Base-by-base conservation (phyloP, 2,329 filamentous ascomycete genomes). In the Diaporthe sp. region DNA sequence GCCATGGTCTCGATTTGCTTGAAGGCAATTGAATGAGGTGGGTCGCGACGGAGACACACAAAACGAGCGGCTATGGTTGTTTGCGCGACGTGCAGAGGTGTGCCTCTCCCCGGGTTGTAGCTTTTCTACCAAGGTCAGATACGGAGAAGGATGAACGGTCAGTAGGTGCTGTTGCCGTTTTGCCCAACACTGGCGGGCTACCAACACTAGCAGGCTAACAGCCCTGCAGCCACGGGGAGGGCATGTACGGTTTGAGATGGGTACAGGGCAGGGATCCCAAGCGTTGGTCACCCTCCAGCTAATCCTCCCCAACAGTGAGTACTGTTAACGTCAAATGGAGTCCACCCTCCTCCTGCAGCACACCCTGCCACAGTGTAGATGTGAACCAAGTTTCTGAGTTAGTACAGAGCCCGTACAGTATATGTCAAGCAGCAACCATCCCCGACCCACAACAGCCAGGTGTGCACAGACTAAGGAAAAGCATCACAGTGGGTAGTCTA, bases 1-100 rank as follows among this genome's bases (percentile, higher is more conserved):
- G 74, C 74, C 74, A 75, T 75, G 72, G 51, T 71, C 47, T 71
- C 39, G 70, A 61, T 47, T 53, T 71, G 35, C 56, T 71, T 71
- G 56, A 30, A 71, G 47, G 47, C 56, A 65, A 53, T 63, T 63
- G 56, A 35, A 37, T 71, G 44, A 55, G 70, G 70, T 25, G 70
- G 63, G 47, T 71, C 70, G 70, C 56, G 70, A 42, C 44, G 35
- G 56, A 55, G 50, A 39, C 47, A 39, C 47, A 44, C 44, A 32
- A 63, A 53, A 63, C 69, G 69, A 63, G 58, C 56, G 56, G 70
- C 32, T 53, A 27, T 63, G 47, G 32, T 13, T 71, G 70, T 71
- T 71, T 71, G 70, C 70, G 70, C 56, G 59, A 53, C 63, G 47
- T 39, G 63, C 63, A 53, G 63, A 39, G 44, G 12, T 53, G n/a